Conservation (phyloP, 345 rosid species). For the Atalantia buxifolia region DNA sequence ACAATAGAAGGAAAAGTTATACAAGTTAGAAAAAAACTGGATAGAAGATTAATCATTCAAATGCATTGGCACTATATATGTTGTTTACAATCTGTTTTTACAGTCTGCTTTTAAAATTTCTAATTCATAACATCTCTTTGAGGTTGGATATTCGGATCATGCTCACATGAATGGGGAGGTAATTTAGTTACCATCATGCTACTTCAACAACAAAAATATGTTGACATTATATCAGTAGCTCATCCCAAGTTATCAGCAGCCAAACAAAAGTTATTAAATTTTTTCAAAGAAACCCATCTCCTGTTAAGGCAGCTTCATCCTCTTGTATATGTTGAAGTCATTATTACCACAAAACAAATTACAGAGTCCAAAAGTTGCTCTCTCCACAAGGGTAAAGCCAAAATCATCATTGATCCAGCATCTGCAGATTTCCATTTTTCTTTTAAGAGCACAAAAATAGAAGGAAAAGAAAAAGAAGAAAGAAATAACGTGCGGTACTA, state of each 20-base stretch:
- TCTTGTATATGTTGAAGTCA: neutral
- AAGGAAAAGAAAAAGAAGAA: neutral
- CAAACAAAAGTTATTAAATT: neutral
- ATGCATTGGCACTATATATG: neutral
- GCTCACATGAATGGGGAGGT: too few species aligned
- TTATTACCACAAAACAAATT: neutral
- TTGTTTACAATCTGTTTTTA: neutral
- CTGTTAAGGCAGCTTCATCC: neutral
- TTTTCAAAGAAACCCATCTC: neutral
- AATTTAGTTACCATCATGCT: too few species aligned
- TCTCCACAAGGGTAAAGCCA: neutral
- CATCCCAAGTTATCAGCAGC: neutral
- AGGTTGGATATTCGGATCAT: too few species aligned
- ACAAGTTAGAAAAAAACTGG: neutral
- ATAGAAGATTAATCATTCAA: neutral
- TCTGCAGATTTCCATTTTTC: neutral
- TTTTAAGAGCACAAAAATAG: neutral
- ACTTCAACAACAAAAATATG: too few species aligned
- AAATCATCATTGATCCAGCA: neutral
- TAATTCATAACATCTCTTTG: too few species aligned
- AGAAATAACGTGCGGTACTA: neutral
- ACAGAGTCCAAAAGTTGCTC: neutral
- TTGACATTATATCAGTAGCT: neutral
- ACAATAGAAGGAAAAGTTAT: neutral
- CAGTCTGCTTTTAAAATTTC: too few species aligned